Evolutionary conservation across 768 basidiomycete genomes (phyloP).

Genomic region (Rhodotorula kratochvilovae): DNA sequence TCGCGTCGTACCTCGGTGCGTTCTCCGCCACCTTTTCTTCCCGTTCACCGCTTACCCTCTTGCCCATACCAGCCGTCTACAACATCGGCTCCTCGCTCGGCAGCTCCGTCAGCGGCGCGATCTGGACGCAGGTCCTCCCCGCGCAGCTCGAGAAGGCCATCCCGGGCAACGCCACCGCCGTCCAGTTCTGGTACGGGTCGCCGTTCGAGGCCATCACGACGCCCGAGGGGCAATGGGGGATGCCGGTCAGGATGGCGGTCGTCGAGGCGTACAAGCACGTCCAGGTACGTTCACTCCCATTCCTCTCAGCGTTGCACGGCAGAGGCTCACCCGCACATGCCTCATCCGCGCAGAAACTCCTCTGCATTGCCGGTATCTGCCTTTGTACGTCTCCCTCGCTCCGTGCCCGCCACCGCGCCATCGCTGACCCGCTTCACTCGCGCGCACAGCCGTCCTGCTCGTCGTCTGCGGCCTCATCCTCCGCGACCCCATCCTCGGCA

Average conservation of each 20-base stretch:
- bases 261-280: conserved; percentile 29
- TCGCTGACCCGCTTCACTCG: neutral
- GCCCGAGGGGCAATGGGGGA: conserved; percentile 23
- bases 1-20: conserved; percentile 36
- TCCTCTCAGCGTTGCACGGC: neutral
- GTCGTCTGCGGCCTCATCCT: conserved; percentile 6
- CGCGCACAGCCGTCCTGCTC: neutral
- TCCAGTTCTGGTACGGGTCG: conserved; percentile 12
- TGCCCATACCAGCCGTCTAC: neutral
- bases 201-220: conserved; percentile 38
- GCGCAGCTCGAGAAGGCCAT: conserved; percentile 4
- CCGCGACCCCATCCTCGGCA: conserved; percentile 19
- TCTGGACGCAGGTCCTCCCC: conserved; percentile 43
- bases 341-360: neutral
- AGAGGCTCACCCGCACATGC: too few relatives aligned
- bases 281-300: conserved; percentile 3
- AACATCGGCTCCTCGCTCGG: conserved; percentile 43
- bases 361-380: conserved; percentile 36
- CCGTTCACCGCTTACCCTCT: neutral
- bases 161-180: neutral
- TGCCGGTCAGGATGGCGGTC: conserved; percentile 23
- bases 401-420: neutral
- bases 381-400: neutral
- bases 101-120: conserved; percentile 45
- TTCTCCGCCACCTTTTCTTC: neutral